Evolutionary conservation across 2,329 filamentous ascomycete species (phyloP), one percentile per base, ranked within the genome.

Genomic region (Exophiala calicioides): DNA sequence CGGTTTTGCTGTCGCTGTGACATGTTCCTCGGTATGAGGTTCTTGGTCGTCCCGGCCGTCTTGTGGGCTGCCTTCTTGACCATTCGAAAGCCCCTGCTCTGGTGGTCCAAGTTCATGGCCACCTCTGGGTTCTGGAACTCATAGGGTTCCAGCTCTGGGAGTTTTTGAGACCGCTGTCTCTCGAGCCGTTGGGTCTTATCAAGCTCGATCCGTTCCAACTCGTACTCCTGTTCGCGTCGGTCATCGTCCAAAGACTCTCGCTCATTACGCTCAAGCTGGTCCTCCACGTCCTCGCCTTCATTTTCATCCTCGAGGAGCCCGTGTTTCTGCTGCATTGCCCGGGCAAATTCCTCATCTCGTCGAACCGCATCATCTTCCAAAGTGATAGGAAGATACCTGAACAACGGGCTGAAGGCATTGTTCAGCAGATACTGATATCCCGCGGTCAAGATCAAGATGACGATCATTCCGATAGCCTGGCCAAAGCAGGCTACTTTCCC

Each of bases 321-420:
- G 46, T 90, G 79, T 6, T 85, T 83, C 16, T 75, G 75, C 47
- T 84, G 82, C 63, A 94, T 89, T 3, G 84, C 85, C 35, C 85
- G 77, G 58, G 89, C 85, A 63, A 97, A 98, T 29, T 86, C 88
- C 61, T 91, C 82, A 58, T 98, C 93, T 5, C 91, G 84, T n/a
- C 88, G 73, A 1, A 93, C 88, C 2, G 93, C 93, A 62, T 96
- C 91, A 55, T 97, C 93, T 65, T 98, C 93, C 44, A 97, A 82
- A 0, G 91, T 97, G 55, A 97, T 94, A 0, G 93, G 93, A 3
- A 98, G 73, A 61, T 95, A 95, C 29, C 86, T 81, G 63, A 95
- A 84, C 7, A 98, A 76, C 2, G 93, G 91, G 0, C 81, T 80
- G 58, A 98, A 97, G 0, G 90, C 86, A 43, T 75, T 72, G 65